These are phyloP conservation scores for Tympanopsis confertula DNA, from an alignment of 2,329 filamentous ascomycete species.

Conservation along the genomic window DNA sequence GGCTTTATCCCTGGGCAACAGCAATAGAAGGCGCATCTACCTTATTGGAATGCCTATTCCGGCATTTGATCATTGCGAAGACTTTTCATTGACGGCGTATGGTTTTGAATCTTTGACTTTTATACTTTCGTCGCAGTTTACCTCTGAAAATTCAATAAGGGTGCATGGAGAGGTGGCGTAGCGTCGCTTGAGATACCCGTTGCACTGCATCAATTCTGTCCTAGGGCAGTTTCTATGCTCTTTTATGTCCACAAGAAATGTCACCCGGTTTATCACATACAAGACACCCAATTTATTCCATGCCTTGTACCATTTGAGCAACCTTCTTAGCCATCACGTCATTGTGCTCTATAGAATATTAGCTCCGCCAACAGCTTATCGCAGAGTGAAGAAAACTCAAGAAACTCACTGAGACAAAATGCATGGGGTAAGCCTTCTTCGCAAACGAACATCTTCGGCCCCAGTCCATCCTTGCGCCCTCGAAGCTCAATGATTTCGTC, in stretches of 20 bases:
- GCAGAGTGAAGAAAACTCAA: not conserved
- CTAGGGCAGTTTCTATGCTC: too few relatives aligned
- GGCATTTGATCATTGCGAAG: too few relatives aligned
- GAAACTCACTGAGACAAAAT: slow-evolving; percentile 39
- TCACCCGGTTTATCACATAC: too few relatives aligned
- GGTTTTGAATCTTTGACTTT: too few relatives aligned
- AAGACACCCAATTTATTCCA: too few relatives aligned
- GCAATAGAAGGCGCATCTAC: slow-evolving; percentile 6
- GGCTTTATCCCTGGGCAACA: slow-evolving; percentile 21
- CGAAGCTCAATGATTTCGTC: slow-evolving; percentile 37
- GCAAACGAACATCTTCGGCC: slow-evolving; percentile 41
- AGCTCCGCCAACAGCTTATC: slow-evolving; percentile 1
- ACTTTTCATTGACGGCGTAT: too few relatives aligned
- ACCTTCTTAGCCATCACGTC: slow-evolving; percentile 38
- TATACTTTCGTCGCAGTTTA: too few relatives aligned
- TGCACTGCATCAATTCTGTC: too few relatives aligned
- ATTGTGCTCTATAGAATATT: slow-evolving; percentile 15
- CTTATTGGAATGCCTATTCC: slow-evolving; percentile 5
- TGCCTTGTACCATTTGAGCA: slow-evolving; percentile 30
- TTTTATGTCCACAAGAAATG: too few relatives aligned
- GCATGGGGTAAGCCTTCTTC: slow-evolving; percentile 42
- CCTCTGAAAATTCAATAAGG: too few relatives aligned
- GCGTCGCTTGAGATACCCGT: too few relatives aligned
- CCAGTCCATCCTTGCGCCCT: slow-evolving; percentile 18
- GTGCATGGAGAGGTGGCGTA: too few relatives aligned